phyloP scores from a whole-genome alignment of 441 rosid genomes.

The Gossypium schwendimanii region DNA sequence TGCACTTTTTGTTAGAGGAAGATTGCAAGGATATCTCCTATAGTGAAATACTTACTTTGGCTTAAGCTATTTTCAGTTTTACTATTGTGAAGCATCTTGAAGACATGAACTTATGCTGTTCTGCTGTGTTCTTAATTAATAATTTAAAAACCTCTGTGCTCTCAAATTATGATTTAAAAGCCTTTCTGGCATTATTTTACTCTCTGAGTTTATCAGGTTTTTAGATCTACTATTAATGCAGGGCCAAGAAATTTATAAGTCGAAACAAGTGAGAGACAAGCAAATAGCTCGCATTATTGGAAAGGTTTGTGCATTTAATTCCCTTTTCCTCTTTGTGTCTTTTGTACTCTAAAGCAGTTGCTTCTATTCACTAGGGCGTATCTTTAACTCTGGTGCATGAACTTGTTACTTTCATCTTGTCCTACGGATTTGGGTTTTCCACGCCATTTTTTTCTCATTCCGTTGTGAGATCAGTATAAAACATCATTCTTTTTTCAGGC shows the following conservation, averaged over 20 bases:
- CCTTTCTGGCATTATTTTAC: not conserved
- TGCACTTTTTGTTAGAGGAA: not conserved
- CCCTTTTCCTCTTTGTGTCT: not conserved
- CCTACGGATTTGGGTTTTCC: not conserved
- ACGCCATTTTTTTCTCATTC: not conserved
- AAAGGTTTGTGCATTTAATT: constrained; percentile 48
- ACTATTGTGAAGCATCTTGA: not conserved
- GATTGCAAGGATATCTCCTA: not conserved
- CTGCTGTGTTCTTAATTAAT: not conserved
- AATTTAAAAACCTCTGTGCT: too few relatives aligned
- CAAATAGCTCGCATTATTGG: constrained; percentile 91
- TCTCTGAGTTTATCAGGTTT: not conserved
- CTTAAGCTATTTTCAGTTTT: not conserved
- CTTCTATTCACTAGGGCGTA: not conserved
- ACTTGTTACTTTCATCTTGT: not conserved
- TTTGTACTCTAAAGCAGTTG: not conserved
- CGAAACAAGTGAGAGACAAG: constrained; percentile 88
- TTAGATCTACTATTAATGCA: constrained; percentile 19
- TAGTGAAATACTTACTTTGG: not conserved
- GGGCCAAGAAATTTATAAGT: constrained; percentile 85
- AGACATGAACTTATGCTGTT: not conserved
- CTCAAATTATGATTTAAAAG: not conserved
- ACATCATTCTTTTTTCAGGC: constrained; percentile 41
- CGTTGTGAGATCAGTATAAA: not conserved
- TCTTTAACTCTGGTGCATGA: not conserved